Evolutionary conservation across 768 basidiomycete species (phyloP).

Genomic region (Boletus edulis): DNA sequence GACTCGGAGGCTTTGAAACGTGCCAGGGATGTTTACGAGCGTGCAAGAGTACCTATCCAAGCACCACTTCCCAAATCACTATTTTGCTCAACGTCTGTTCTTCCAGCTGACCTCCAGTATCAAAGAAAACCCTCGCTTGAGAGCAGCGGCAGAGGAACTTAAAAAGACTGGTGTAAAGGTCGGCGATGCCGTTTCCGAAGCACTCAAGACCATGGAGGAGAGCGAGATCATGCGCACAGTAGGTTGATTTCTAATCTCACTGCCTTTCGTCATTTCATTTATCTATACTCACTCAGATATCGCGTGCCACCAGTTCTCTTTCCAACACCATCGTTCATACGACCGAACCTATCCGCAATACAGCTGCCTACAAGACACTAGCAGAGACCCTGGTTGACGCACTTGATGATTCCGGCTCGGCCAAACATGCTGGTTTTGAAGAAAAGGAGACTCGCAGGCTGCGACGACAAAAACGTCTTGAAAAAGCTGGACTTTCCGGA

Average conservation of each 20-base stretch:
- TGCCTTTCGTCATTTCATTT: neutral
- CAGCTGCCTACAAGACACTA: conserved; percentile 88
- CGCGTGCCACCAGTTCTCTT: conserved; percentile 80
- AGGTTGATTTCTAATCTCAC: conserved; percentile 28
- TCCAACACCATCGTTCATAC: conserved; percentile 83
- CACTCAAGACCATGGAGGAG: conserved; percentile 91
- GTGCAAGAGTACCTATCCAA: conserved; percentile 70
- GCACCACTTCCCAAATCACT: neutral
- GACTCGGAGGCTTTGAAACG: conserved; percentile 95
- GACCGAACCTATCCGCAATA: conserved; percentile 97
- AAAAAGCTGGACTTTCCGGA: conserved; percentile 71
- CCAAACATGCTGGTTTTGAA: conserved; percentile 94
- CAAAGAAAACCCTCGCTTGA: conserved; percentile 89
- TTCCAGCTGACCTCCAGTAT: conserved; percentile 85
- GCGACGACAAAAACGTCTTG: conserved; percentile 75
- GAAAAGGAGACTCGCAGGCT: conserved; percentile 88
- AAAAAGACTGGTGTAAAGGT: conserved; percentile 87
- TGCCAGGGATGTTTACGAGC: conserved; percentile 89
- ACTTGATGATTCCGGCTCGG: conserved; percentile 89
- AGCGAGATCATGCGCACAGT: conserved; percentile 88
- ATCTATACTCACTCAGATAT: conserved; percentile 51
- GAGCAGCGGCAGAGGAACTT: conserved; percentile 92
- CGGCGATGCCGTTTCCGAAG: conserved; percentile 91
- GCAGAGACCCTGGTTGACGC: conserved; percentile 90
- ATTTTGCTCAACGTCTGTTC: conserved; percentile 4